These are phyloP conservation scores for Thermochaetoides thermophila DNA, from an alignment of 495 filamentous ascomycete genomes.

Conservation along the genomic window DNA sequence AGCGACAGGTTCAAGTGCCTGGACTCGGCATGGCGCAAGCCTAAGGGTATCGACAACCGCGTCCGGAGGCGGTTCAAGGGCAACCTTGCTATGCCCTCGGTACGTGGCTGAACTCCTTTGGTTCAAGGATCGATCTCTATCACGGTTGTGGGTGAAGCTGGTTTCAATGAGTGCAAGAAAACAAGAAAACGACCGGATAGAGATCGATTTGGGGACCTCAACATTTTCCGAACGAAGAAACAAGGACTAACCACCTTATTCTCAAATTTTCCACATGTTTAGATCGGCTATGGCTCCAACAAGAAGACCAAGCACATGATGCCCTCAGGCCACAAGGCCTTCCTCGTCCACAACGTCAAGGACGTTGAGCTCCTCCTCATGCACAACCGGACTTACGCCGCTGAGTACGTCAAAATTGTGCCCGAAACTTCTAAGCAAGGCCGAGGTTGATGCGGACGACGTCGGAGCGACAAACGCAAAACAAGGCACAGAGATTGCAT, in stretches of 20 bases:
- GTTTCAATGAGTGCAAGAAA: too few relatives aligned
- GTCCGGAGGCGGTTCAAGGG: conserved; percentile 89
- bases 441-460: neutral
- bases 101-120: too few relatives aligned
- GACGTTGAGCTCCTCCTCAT: conserved; percentile 97
- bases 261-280: conserved; percentile 4
- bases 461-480: too few relatives aligned
- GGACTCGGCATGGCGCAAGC: conserved; percentile 83
- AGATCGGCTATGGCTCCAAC: conserved; percentile 98
- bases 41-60: conserved; percentile 88
- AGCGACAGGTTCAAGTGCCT: conserved; percentile 89
- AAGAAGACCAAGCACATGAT: conserved; percentile 97
- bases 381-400: conserved; percentile 98
- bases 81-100: conserved; percentile 91
- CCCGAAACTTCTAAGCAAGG: neutral
- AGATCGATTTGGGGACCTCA: too few relatives aligned
- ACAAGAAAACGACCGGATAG: conserved; percentile 3
- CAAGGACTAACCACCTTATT: conserved; percentile 7
- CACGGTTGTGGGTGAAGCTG: too few relatives aligned
- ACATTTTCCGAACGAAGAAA: neutral
- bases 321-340: conserved; percentile 98
- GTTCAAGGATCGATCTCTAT: too few relatives aligned
- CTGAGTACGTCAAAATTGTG: conserved; percentile 59
- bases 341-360: conserved; percentile 89
- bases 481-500: too few relatives aligned